Evolutionary conservation across 768 basidiomycete genomes (phyloP), one percentile per base, ranked within the genome.

Genomic region (Rhodotorula diobovata): DNA sequence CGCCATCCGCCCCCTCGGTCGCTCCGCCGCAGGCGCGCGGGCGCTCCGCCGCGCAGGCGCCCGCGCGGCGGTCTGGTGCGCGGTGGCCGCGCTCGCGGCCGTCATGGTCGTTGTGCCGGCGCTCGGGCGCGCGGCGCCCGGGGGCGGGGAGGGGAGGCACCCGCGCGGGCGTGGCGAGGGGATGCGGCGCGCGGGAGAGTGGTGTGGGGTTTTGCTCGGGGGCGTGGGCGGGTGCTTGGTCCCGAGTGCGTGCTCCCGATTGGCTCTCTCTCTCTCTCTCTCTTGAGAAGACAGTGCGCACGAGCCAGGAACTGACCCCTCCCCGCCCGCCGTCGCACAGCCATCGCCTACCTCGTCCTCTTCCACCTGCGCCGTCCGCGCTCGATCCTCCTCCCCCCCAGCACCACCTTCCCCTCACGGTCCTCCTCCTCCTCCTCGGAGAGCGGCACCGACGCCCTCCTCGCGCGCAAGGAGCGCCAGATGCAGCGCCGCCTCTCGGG

Each of bases 311-410:
- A 18, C 5, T 32, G 39, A 39, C 39, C 14, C 39, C 39, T 39
- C 39, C 50, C 21, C 45, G 43, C 45, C 20, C 37, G 50, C n/a
- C n/a, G n/a, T n/a, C n/a, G n/a, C n/a, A n/a, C 78, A 85, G 89
- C 91, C 25, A 77, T 91, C 60, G 81, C 90, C 64, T 92, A 94
- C 81, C 86, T 95, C 74, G 84, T 85, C 37, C 86, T 87, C 9
- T 93, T 95, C 81, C 87, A 91, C 78, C 88, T 96, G 81, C 87
- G 87, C 68, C 86, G 87, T 6, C 93, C 93, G 4, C 83, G 93
- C 7, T 83, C 90, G 0, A 96, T 96, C 77, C 84, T 95, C 66
- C 85, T 93, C 48, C 63, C 89, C 87, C n/a, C 81, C 23, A 1
- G 4, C 37, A 11, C 37, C 21, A 3, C 46, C 6, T 20, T 23